Evolutionary conservation across 768 basidiomycete species (phyloP).

Genomic region (Plicaturopsis crispa): DNA sequence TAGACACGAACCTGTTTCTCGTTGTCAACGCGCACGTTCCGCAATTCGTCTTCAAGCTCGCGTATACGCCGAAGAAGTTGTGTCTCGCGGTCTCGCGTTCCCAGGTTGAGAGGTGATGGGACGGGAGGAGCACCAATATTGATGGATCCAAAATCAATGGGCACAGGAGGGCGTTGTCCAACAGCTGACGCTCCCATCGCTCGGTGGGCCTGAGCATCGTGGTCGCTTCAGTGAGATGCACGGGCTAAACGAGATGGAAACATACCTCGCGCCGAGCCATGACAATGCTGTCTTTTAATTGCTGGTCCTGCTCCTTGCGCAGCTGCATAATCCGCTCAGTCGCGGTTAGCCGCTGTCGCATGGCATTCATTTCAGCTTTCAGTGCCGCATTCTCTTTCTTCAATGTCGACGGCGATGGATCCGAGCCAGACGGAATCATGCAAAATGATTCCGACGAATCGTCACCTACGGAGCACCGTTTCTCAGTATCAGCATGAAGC

Average conservation of each 20-base stretch:
- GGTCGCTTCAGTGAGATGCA: no score
- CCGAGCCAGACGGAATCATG: conserved; percentile 58
- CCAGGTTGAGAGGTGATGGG: conserved; percentile 39
- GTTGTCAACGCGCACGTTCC: conserved; percentile 57
- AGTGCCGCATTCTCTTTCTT: conserved; percentile 63
- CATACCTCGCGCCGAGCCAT: conserved; percentile 61
- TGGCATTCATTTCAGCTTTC: conserved; percentile 49
- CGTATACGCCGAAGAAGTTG: conserved; percentile 44
- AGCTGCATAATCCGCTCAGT: conserved; percentile 59
- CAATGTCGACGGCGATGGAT: conserved; percentile 38
- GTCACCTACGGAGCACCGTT: conserved; percentile 31
- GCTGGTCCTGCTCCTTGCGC: conserved; percentile 72
- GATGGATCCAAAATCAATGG: conserved; percentile 46
- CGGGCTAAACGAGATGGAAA: conserved; percentile 1
- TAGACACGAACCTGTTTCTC: conserved; percentile 64
- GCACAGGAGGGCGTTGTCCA: conserved; percentile 29
- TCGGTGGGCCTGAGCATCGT: conserved; percentile 69
- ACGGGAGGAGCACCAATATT: conserved; percentile 49
- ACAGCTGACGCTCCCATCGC: conserved; percentile 67
- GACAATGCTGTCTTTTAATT: conserved; percentile 75
- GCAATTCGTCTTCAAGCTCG: conserved; percentile 77
- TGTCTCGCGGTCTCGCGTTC: conserved; percentile 54
- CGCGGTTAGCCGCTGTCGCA: conserved; percentile 50
- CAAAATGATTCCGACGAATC: conserved; percentile 79
- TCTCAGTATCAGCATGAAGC: background rate